Conservation (phyloP, 495 filamentous ascomycete species). For the Talaromyces stipitatus region DNA sequence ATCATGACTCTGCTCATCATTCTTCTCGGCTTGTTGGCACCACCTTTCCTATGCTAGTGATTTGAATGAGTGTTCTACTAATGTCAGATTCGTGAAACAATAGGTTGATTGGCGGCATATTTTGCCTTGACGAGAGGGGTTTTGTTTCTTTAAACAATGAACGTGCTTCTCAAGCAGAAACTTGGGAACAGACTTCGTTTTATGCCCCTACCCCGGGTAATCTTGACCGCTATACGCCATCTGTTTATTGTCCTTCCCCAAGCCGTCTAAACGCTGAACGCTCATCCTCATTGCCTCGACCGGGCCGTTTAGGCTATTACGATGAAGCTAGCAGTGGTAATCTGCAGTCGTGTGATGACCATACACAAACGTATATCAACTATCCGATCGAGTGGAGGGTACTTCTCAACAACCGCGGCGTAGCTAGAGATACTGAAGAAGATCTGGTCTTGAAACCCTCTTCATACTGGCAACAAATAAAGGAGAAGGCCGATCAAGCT, state of each 20-base stretch:
- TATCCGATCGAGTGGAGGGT: constrained; percentile 4
- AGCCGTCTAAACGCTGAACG: background rate
- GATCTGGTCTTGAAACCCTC: constrained; percentile 3
- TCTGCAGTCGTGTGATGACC: background rate
- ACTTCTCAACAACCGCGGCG: background rate
- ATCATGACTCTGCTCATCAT: constrained; percentile 7
- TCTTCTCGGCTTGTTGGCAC: constrained; percentile 7
- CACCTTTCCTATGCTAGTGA: constrained; percentile 1
- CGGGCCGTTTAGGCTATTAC: background rate
- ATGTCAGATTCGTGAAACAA: constrained; percentile 1
- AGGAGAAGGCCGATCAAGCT: constrained; percentile 4
- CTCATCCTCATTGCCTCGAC: constrained; percentile 2
- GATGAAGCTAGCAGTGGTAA: background rate
- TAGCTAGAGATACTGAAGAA: constrained; percentile 6
- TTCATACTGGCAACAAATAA: constrained; percentile 6
- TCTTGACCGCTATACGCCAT: background rate
- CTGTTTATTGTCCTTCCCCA: constrained; percentile 5
- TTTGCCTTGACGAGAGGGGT: constrained; percentile 4
- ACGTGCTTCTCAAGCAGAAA: constrained; percentile 1
- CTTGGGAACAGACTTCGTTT: constrained; percentile 2
- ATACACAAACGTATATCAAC: constrained; percentile 2
- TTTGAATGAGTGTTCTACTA: constrained; percentile 3
- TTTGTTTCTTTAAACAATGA: constrained; percentile 3
- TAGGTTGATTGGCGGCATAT: constrained; percentile 4
- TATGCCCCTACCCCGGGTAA: constrained; percentile 4